Evolutionary conservation across 2,329 filamentous ascomycete genomes (phyloP), one percentile per base, ranked within the genome.

Genomic region (Beauveria brongniartii): DNA sequence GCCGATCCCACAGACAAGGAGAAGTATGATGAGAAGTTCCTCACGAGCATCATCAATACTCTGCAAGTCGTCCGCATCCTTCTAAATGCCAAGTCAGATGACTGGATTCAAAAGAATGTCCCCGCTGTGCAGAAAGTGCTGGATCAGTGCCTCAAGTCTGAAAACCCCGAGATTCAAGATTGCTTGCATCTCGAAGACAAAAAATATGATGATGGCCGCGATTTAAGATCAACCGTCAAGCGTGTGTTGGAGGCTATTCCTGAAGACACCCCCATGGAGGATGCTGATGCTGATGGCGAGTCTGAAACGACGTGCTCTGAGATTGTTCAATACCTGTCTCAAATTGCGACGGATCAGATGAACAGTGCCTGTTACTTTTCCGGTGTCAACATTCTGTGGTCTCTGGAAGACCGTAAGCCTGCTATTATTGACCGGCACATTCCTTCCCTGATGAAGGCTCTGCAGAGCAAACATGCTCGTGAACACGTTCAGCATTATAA

Each of bases 341-440:
- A 86, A n/a, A 85, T 93, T 59, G 92, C 92, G 1, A 93, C 90
- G 0, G 94, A 97, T 73, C 89, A 89, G 10, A 85, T 99, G 66
- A 90, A 90, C 6, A 87, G 87, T 57, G 83, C 82, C 61, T 91
- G 92, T 66, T 91, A 95, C 69, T 84, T 92, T 20, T 91, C 92
- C 14, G 92, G 91, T 50, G 89, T 99, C 71, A 97, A 96, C 71
- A 88, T 96, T 26, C 78, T 99, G 18, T 97, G 92, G 92, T 94
- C 91, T 18, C 77, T 99, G 22, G 91, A 91, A 5, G 85, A 90
- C 67, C 88, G 90, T 63, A 92, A 90, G 69, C 90, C 93, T 1
- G 85, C 89, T 16, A 87, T 94, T 65, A 91, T 99, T 64, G 94
- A 99, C 72, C 83, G 90, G 63, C 94, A 99, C 69, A 92, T 97